Conservation (phyloP, 2,329 filamentous ascomycete species). For the Pseudomassariella vexata region DNA sequence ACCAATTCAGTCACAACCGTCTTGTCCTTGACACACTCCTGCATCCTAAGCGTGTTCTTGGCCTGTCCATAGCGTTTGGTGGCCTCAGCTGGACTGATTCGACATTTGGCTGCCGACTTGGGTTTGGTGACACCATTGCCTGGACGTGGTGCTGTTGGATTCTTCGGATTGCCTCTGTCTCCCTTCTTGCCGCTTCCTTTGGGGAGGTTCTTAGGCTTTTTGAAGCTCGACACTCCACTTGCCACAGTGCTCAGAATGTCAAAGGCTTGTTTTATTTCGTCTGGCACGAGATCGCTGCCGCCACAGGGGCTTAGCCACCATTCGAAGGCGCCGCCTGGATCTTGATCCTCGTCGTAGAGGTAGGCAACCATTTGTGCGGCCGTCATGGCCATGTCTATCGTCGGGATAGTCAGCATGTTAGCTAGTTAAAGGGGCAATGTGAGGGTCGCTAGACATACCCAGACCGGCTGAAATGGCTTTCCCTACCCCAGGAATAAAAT, state of each 20-base stretch:
- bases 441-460: no score
- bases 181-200: slow-evolving; percentile 13
- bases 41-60: no score
- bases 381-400: slow-evolving; percentile 1
- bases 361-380: slow-evolving; percentile 9
- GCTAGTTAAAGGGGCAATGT: no score
- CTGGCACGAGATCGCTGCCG: slow-evolving; percentile 11
- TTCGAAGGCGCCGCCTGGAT: slow-evolving; percentile 11
- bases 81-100: no score
- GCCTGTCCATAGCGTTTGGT: no score
- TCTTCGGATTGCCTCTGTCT: slow-evolving; percentile 10
- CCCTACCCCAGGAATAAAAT: no score
- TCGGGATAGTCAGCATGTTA: no score
- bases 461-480: no score
- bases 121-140: no score
- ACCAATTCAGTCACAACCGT: slow-evolving; percentile 10
- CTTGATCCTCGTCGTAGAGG: slow-evolving; percentile 9
- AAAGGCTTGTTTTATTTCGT: slow-evolving; percentile 13
- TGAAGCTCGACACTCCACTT: slow-evolving; percentile 10
- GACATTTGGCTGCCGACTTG: no score
- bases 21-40: slow-evolving; percentile 8
- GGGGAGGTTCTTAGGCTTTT: slow-evolving; percentile 8
- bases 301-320: slow-evolving; percentile 14
- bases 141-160: slow-evolving; percentile 2
- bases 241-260: slow-evolving; percentile 10